phyloP scores from a whole-genome alignment of 495 filamentous ascomycete genomes.

The Penicillium steckii region DNA sequence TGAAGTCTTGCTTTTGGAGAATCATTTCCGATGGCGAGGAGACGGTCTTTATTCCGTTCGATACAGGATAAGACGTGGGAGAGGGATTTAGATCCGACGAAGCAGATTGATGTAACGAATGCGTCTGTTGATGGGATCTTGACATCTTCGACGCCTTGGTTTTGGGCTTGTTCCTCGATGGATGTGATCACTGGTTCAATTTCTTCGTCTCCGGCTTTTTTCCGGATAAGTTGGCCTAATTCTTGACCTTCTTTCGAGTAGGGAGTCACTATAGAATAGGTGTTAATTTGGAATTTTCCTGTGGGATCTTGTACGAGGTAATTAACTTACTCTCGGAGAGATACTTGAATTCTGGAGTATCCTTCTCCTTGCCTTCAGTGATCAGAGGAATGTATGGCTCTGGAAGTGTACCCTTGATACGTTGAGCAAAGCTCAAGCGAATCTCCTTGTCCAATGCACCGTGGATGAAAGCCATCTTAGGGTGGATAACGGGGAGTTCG shows the following conservation, averaged over 20 bases:
- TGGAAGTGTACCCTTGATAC: constrained; percentile 90
- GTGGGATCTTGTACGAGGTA: too few relatives aligned
- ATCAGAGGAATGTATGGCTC: constrained; percentile 82
- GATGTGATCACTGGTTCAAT: constrained; percentile 71
- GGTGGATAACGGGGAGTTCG: constrained; percentile 69
- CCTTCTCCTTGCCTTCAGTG: constrained; percentile 82
- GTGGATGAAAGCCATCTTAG: constrained; percentile 87
- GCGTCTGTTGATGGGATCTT: constrained; percentile 84
- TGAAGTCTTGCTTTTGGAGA: constrained; percentile 76
- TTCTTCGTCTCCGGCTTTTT: constrained; percentile 79
- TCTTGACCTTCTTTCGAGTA: constrained; percentile 79
- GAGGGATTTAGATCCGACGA: constrained; percentile 88
- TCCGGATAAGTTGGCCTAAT: constrained; percentile 72
- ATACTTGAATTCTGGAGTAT: constrained; percentile 94
- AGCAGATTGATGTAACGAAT: constrained; percentile 89
- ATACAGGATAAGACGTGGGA: constrained; percentile 95
- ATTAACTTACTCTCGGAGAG: constrained; percentile 66
- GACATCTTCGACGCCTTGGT: constrained; percentile 64
- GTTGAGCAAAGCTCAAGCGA: constrained; percentile 90
- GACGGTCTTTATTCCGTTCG: constrained; percentile 90
- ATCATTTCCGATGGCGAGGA: constrained; percentile 70
- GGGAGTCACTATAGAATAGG: constrained; percentile 58
- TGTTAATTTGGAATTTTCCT: too few relatives aligned
- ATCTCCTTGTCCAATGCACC: constrained; percentile 97
- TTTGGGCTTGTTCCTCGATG: constrained; percentile 73